A percentile compares a stretch with the other conserved stretches of the same genome.
phyloP scores from a whole-genome alignment of 495 filamentous ascomycete species.

The Aspergillus asperescens region DNA sequence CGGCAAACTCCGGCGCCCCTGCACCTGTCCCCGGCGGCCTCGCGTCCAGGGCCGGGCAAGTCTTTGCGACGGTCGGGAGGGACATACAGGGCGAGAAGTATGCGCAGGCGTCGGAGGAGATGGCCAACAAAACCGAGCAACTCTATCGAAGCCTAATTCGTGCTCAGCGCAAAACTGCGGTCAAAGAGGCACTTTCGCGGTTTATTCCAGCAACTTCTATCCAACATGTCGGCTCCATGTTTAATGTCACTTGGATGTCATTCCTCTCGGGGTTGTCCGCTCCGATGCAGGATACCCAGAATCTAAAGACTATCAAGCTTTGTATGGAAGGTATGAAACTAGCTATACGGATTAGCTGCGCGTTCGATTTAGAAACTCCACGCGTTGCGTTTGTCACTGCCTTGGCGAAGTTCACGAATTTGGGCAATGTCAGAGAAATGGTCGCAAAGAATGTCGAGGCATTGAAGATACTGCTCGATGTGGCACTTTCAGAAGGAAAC shows the following conservation, averaged over 20 bases:
- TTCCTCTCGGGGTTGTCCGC: conserved; percentile 91
- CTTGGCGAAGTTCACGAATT: conserved; percentile 86
- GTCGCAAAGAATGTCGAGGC: conserved; percentile 95
- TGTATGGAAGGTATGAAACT: conserved; percentile 95
- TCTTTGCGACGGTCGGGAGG: conserved; percentile 80
- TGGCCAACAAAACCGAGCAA: conserved; percentile 81
- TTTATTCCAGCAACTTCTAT: conserved; percentile 91
- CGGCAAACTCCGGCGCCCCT: conserved; percentile 63
- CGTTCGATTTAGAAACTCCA: conserved; percentile 87
- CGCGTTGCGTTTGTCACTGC: conserved; percentile 92
- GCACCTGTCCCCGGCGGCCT: conserved; percentile 58
- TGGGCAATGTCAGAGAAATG: conserved; percentile 94
- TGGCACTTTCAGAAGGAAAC: conserved; percentile 89
- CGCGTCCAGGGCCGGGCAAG: conserved; percentile 82
- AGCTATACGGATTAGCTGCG: conserved; percentile 83
- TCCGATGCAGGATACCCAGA: conserved; percentile 84
- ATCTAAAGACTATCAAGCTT: conserved; percentile 80
- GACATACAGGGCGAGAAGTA: conserved; percentile 92
- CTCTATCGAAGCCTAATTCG: conserved; percentile 86
- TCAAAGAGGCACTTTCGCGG: conserved; percentile 60
- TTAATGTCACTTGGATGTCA: conserved; percentile 99
- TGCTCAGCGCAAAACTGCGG: conserved; percentile 71
- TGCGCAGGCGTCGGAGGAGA: conserved; percentile 90
- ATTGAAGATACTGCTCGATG: conserved; percentile 80
- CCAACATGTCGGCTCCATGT: conserved; percentile 96